Conservation (phyloP, 2,329 filamentous ascomycete species). For the Periconia sp. region DNA sequence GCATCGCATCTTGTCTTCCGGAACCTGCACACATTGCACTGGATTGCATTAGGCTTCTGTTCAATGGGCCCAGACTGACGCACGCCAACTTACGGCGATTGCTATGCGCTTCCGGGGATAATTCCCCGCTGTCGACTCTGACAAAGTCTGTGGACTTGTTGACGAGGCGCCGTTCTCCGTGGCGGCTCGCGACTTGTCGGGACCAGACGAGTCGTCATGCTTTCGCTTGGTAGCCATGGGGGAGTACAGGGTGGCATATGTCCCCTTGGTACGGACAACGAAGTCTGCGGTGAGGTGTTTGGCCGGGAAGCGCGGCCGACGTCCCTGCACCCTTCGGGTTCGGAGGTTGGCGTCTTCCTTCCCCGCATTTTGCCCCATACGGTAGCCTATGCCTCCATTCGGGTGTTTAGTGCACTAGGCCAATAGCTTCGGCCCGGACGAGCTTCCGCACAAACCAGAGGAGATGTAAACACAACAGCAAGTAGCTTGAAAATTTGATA, state of each 20-base stretch:
- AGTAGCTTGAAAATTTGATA: too few relatives aligned
- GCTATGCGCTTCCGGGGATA: constrained; percentile 34
- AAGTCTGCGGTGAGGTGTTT: background rate
- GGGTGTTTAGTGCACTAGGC: too few relatives aligned
- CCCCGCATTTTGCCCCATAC: constrained; percentile 14
- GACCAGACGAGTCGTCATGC: constrained; percentile 12
- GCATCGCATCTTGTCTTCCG: constrained; percentile 36
- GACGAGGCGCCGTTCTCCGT: constrained; percentile 9
- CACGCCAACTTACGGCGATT: constrained; percentile 24
- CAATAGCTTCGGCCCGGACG: too few relatives aligned
- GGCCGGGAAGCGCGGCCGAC: background rate
- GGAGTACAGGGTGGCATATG: too few relatives aligned
- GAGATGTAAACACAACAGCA: too few relatives aligned
- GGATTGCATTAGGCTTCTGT: constrained; percentile 7
- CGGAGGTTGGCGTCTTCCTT: constrained; percentile 4
- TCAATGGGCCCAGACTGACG: background rate
- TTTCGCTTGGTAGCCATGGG: constrained; percentile 28
- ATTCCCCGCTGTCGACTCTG: constrained; percentile 20
- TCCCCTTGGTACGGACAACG: too few relatives aligned
- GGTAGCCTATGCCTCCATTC: too few relatives aligned
- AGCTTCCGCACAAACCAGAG: too few relatives aligned
- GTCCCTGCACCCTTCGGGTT: background rate
- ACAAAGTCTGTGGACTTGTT: constrained; percentile 17
- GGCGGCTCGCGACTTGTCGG: constrained; percentile 9
- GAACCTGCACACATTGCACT: constrained; percentile 39